Conservation (phyloP, 208 protist species). For the Tritrichomonas musculus region DNA sequence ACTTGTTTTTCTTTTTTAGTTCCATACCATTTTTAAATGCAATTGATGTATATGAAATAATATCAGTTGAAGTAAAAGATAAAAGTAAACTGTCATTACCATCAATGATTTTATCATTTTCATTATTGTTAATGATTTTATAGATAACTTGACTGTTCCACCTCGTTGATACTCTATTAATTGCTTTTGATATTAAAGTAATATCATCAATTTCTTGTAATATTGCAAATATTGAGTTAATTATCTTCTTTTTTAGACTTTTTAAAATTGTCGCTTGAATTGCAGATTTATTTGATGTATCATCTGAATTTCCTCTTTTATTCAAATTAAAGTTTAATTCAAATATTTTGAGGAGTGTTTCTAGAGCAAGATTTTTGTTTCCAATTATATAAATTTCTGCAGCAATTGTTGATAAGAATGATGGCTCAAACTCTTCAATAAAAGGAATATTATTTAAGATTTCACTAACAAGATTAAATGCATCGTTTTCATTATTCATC, state of each 20-base stretch:
- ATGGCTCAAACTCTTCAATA: neutral
- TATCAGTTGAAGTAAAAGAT: no score
- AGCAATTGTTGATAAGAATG: neutral
- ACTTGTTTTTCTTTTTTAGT: neutral
- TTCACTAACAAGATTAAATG: neutral
- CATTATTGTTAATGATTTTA: no score
- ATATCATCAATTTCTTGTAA: neutral
- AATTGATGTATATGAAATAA: neutral
- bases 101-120: no score
- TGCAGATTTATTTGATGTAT: no score
- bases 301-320: no score
- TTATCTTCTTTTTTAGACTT: neutral
- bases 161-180: neutral
- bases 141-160: no score
- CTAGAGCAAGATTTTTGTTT: neutral
- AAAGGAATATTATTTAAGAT: neutral
- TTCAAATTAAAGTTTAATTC: no score
- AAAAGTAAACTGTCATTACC: no score
- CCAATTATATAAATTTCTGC: neutral
- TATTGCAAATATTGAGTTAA: neutral
- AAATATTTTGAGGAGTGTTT: neutral
- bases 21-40: neutral
- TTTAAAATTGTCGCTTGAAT: neutral
- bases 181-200: neutral
- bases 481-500: neutral